Conservation (phyloP, 106 monocot species). For the Acorus calamus region DNA sequence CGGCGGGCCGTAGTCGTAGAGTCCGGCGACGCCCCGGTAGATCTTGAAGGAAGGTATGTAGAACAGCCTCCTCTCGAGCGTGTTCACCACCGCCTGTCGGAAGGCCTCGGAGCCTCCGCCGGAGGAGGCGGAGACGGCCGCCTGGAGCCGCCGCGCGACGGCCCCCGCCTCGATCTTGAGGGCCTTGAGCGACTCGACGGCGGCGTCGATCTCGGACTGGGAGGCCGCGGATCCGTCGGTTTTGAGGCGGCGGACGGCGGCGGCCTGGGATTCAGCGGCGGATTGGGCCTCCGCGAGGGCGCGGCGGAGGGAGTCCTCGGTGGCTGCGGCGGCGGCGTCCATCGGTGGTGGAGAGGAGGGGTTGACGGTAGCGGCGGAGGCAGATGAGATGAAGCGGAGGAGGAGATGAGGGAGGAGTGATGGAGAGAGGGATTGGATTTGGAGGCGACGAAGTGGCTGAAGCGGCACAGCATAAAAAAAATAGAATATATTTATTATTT, state of each 20-base stretch:
- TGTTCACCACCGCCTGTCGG: conserved; percentile 59
- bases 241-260: conserved; percentile 46
- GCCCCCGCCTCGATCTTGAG: conserved; percentile 52
- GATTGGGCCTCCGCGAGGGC: conserved; percentile 41
- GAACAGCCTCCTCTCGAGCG: conserved; percentile 76
- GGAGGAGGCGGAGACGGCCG: conserved; percentile 10
- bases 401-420: conserved; percentile 2
- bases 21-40: conserved; percentile 85
- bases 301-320: conserved; percentile 40
- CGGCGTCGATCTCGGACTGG: conserved; percentile 46
- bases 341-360: neutral
- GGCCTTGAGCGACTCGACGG: conserved; percentile 48
- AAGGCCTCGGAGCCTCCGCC: conserved; percentile 29
- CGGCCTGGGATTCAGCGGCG: conserved; percentile 49
- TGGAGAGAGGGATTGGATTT: neutral
- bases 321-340: conserved; percentile 7
- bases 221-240: conserved; percentile 10
- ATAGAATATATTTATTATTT: too few relatives aligned
- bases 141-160: conserved; percentile 47
- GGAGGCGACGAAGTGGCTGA: too few relatives aligned
- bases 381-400: conserved; percentile 2
- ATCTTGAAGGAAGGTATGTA: conserved; percentile 92
- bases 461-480: too few relatives aligned
- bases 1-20: conserved; percentile 90
- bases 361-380: neutral